Evolutionary conservation across 2,329 filamentous ascomycete species (phyloP), one percentile per base, ranked within the genome.

Genomic region (Neofusicoccum sp.): DNA sequence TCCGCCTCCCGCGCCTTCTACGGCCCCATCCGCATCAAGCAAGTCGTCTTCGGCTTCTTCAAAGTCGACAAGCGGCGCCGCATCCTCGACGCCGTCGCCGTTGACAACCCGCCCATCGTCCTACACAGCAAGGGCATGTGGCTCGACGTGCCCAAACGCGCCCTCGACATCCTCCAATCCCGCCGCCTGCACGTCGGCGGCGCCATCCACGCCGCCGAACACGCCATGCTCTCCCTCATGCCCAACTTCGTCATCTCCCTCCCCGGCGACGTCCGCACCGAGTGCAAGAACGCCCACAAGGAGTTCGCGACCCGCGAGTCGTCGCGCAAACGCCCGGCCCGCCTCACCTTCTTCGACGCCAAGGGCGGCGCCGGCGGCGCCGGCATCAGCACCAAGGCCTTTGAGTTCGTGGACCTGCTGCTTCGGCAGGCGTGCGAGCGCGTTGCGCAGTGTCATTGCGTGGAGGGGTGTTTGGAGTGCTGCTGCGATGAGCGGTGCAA

Each of bases 1-100:
- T 88, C 86, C 0, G 75, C 80, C 3, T 89, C 84, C 0, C 84
- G 86, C 63, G 93, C 93, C 1, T 98, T 91, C 76, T 93, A 91
- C 71, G 95, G 95, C 36, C 80, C 85, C 0, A 93, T 99, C 71
- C 88, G 89, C 68, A 93, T 98, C 69, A 86, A 89, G 65, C 89
- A 93, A 66, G 88, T 90, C 31, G 92, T 99, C 1, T 98, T 96
- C 72, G 95, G 95, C 1, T 99, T 95, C 79, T 98, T 97, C 83
- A 98, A 98, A 72, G 80, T 97, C n/a, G 93, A 98, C 75, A 89
- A 88, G 70, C 88, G 86, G 66, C 85, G 89, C 1, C 86, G 91
- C 1, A 90, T 98, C 61, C 84, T 98, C 12, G 95, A 99, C 72
- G 93, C 93, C 2, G 89, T 98, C 0, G 86, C 93, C 62, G 92